phyloP scores from a whole-genome alignment of 352 stramenopile genomes.

The Globisporangium ultimum region DNA sequence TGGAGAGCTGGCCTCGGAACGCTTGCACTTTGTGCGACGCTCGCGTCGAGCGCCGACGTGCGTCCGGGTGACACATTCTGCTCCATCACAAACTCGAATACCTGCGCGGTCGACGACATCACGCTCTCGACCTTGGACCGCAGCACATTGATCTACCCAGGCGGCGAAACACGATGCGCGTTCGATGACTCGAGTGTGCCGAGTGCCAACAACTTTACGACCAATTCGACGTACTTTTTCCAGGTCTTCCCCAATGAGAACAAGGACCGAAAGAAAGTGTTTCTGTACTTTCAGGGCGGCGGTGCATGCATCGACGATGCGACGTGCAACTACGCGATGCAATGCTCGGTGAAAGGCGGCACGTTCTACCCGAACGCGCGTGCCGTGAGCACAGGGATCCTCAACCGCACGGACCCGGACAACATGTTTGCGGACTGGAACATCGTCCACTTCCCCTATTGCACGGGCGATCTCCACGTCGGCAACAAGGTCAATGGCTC shows the following conservation, averaged over 20 bases:
- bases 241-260: slow-evolving; percentile 59
- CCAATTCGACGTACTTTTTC: slow-evolving; percentile 69
- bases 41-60: slow-evolving; percentile 15
- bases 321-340: slow-evolving; percentile 63
- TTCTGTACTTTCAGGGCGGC: slow-evolving; percentile 72
- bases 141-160: slow-evolving; percentile 56
- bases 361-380: slow-evolving; percentile 54
- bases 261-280: slow-evolving; percentile 54
- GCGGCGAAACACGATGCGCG: slow-evolving; percentile 46
- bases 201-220: slow-evolving; percentile 35
- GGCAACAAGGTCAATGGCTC: slow-evolving; percentile 30
- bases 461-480: slow-evolving; percentile 68
- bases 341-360: slow-evolving; percentile 40
- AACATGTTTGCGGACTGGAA: slow-evolving; percentile 80
- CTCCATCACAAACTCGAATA: slow-evolving; percentile 42
- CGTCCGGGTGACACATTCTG: slow-evolving; percentile 53
- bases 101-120: slow-evolving; percentile 50
- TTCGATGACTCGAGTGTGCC: slow-evolving; percentile 49
- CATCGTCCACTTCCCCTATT: slow-evolving; percentile 74
- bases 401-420: slow-evolving; percentile 56
- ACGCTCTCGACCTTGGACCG: slow-evolving; percentile 38
- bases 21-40: slow-evolving; percentile 16
- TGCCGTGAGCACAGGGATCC: slow-evolving; percentile 43
- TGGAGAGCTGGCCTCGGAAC: slow-evolving; percentile 30
- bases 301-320: slow-evolving; percentile 62